These are phyloP conservation scores for Colletotrichum sp. DNA, from an alignment of 2,329 filamentous ascomycete genomes.

Conservation along the genomic window DNA sequence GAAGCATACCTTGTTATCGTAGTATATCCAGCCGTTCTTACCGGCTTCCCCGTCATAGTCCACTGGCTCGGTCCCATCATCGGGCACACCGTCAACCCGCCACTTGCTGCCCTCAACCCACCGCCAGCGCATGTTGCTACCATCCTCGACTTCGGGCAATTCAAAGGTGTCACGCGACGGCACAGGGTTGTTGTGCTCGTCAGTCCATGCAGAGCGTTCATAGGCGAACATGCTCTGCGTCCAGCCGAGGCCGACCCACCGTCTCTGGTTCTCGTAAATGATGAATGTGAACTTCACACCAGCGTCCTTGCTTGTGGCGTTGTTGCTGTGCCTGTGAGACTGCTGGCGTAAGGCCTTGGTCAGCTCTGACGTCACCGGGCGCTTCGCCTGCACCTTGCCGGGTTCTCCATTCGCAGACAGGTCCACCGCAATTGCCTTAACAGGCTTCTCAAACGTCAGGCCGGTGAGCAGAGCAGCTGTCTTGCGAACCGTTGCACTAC, in stretches of 20 bases:
- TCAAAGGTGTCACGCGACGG: conserved; percentile 75
- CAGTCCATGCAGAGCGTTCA: conserved; percentile 90
- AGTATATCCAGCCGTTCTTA: conserved; percentile 90
- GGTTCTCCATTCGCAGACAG: background rate
- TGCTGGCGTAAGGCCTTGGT: conserved; percentile 47
- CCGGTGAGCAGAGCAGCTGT: conserved; percentile 79
- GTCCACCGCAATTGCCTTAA: conserved; percentile 30
- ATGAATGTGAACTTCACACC: conserved; percentile 97
- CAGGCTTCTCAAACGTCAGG: conserved; percentile 68
- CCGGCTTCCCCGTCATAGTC: conserved; percentile 66
- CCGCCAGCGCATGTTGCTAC: conserved; percentile 62
- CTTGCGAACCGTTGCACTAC: conserved; percentile 76
- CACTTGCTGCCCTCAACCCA: conserved; percentile 90
- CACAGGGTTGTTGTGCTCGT: conserved; percentile 88
- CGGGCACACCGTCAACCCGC: conserved; percentile 79
- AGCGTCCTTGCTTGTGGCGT: conserved; percentile 61
- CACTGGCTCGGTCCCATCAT: conserved; percentile 47
- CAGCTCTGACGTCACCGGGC: conserved; percentile 47
- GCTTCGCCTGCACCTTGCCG: conserved; percentile 31
- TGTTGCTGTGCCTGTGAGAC: conserved; percentile 25
- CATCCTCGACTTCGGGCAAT: conserved; percentile 66
- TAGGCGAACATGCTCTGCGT: conserved; percentile 90
- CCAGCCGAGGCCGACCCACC: conserved; percentile 96
- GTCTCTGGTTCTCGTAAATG: conserved; percentile 92
- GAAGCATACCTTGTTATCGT: conserved; percentile 84